Evolutionary conservation across 1,284 basidiomycete genomes (phyloP).

Genomic region (Flammula alnicola): DNA sequence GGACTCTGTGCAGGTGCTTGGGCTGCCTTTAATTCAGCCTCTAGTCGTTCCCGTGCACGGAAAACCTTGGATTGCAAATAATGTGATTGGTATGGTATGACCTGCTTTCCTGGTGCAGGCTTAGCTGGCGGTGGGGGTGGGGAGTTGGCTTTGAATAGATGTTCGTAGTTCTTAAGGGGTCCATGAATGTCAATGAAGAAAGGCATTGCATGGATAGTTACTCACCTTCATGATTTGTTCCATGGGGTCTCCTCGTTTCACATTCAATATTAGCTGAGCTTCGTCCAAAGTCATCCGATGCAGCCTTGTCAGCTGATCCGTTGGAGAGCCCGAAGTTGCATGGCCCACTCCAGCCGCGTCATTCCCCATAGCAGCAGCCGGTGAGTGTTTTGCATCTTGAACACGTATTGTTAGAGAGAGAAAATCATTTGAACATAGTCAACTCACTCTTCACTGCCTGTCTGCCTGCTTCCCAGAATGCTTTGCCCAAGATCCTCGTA

Average conservation of each 20-base stretch:
- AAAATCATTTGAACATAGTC: background rate
- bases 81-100: slow-evolving; percentile 72
- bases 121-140: slow-evolving; percentile 64
- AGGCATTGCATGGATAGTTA: slow-evolving; percentile 26
- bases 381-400: slow-evolving; percentile 82
- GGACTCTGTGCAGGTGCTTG: slow-evolving; percentile 34
- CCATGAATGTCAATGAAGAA: background rate
- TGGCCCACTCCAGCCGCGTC: slow-evolving; percentile 76
- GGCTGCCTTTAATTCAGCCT: slow-evolving; percentile 72
- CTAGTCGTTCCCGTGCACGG: slow-evolving; percentile 92
- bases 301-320: slow-evolving; percentile 80
- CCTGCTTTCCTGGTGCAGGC: slow-evolving; percentile 44
- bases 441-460: slow-evolving; percentile 93
- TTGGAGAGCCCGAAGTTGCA: slow-evolving; percentile 72
- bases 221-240: slow-evolving; percentile 78
- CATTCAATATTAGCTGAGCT: slow-evolving; percentile 92
- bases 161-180: slow-evolving; percentile 80
- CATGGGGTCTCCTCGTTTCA: slow-evolving; percentile 76
- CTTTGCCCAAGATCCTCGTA: slow-evolving; percentile 87
- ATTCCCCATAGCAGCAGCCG: slow-evolving; percentile 59
- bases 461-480: slow-evolving; percentile 86
- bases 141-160: slow-evolving; percentile 89
- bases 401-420: slow-evolving; percentile 1
- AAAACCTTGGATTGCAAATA: slow-evolving; percentile 98
- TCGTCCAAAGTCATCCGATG: slow-evolving; percentile 97